A percentile compares a stretch with the other conserved stretches of the same genome.
Evolutionary conservation across 2,329 filamentous ascomycete species (phyloP).

Genomic region (Nannizziopsis arthrosporioides): DNA sequence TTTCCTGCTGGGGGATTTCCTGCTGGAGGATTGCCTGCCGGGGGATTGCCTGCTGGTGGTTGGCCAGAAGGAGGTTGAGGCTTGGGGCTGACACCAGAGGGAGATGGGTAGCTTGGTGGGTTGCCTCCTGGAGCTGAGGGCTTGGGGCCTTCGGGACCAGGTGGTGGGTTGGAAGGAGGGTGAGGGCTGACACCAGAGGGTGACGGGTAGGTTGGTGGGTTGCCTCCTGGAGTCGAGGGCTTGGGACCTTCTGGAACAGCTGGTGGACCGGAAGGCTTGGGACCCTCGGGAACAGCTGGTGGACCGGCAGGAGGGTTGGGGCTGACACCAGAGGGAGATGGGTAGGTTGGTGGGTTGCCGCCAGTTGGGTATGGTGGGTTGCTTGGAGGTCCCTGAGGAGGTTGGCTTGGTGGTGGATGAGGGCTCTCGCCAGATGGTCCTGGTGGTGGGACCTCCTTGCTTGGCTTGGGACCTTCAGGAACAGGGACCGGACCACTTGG

Average conservation of each 20-base stretch:
- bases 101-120: constrained; percentile 5
- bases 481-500: neutral
- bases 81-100: constrained; percentile 2
- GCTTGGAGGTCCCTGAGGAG: neutral
- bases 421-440: neutral
- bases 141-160: neutral
- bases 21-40: constrained; percentile 14
- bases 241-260: neutral
- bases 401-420: neutral
- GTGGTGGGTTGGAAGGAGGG: neutral
- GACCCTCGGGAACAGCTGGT: neutral
- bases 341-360: neutral
- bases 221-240: neutral
- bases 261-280: neutral
- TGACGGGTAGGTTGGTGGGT: neutral
- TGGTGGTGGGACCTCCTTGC: neutral
- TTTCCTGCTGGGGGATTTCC: constrained; percentile 19
- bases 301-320: neutral
- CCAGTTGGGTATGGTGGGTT: neutral
- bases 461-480: neutral
- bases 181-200: neutral
- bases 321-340: no score
- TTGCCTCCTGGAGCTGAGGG: neutral
- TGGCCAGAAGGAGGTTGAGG: neutral
- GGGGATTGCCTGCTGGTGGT: neutral